Conservation (phyloP, 495 filamentous ascomycete species). For the Xylaria longipes region DNA sequence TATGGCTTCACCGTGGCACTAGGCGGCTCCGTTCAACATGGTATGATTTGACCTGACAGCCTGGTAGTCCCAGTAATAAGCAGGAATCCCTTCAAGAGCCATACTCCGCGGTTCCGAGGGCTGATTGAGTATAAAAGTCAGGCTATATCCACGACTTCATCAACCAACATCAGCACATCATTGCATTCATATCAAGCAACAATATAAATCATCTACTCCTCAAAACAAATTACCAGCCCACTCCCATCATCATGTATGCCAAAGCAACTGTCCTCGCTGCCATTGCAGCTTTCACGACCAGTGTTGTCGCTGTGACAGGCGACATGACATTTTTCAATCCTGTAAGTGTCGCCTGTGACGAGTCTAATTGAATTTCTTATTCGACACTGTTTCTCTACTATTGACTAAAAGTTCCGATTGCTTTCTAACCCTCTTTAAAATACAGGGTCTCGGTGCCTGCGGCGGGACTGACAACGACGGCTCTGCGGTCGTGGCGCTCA, state of each 20-base stretch:
- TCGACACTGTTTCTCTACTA: not conserved
- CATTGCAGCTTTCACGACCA: slow-evolving; percentile 11
- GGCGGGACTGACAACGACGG: slow-evolving; percentile 12
- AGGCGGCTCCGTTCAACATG: not conserved
- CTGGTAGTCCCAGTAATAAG: not conserved
- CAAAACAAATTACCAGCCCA: not conserved
- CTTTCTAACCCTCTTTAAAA: not conserved
- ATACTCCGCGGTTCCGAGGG: no score
- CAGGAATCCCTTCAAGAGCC: not conserved
- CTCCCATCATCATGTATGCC: slow-evolving; percentile 13
- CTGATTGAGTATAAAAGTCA: slow-evolving; percentile 14
- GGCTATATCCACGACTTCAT: not conserved
- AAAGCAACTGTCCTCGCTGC: slow-evolving; percentile 11
- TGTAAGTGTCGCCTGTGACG: not conserved
- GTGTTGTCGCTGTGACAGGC: not conserved
- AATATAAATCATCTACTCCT: not conserved
- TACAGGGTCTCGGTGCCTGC: slow-evolving; percentile 22
- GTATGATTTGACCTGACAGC: not conserved
- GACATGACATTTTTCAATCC: slow-evolving; percentile 21
- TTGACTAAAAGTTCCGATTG: not conserved
- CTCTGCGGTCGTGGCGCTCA: slow-evolving; percentile 21
- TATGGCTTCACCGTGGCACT: not conserved
- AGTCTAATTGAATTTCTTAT: not conserved
- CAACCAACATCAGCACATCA: not conserved
- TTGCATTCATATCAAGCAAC: not conserved